These are phyloP conservation scores for Suhomyces anneliseae DNA, from an alignment of 1,139 yeast species.

Conservation along the genomic window DNA sequence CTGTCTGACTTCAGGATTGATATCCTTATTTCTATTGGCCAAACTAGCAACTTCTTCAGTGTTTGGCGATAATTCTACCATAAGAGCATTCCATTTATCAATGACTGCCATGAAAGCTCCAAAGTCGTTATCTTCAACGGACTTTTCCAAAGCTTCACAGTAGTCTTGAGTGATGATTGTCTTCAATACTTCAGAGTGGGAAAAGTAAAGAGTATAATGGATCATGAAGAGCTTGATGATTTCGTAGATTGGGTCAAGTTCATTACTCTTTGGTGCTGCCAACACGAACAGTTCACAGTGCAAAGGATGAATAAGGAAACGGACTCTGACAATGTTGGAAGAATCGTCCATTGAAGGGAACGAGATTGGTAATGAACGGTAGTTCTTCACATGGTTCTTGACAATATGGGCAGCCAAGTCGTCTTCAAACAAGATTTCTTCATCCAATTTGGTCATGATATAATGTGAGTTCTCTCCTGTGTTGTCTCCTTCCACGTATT, in stretches of 20 bases:
- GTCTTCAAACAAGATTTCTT: conserved; percentile 10
- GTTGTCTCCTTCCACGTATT: conserved; percentile 16
- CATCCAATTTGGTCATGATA: conserved; percentile 10
- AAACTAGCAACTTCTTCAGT: conserved; percentile 9
- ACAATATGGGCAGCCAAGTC: conserved; percentile 33
- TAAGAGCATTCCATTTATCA: conserved; percentile 45
- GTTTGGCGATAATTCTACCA: conserved; percentile 39
- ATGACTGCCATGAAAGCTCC: conserved; percentile 34
- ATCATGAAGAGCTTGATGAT: conserved; percentile 54
- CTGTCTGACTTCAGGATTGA: conserved; percentile 33
- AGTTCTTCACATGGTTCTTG: conserved; percentile 28
- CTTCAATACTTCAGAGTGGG: conserved; percentile 38
- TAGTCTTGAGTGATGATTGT: conserved; percentile 35
- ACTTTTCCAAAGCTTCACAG: conserved; percentile 30
- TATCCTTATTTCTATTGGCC: conserved; percentile 20
- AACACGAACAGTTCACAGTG: conserved; percentile 42
- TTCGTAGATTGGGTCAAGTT: conserved; percentile 71
- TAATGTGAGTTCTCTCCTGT: not conserved
- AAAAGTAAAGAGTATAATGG: conserved; percentile 43
- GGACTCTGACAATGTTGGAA: conserved; percentile 34
- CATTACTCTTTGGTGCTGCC: conserved; percentile 52
- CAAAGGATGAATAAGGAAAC: conserved; percentile 42
- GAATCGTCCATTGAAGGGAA: conserved; percentile 35
- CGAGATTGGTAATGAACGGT: conserved; percentile 35
- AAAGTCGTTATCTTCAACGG: conserved; percentile 38